Conservation (phyloP, 163 green algal genomes). For the Prototheca cutis region DNA sequence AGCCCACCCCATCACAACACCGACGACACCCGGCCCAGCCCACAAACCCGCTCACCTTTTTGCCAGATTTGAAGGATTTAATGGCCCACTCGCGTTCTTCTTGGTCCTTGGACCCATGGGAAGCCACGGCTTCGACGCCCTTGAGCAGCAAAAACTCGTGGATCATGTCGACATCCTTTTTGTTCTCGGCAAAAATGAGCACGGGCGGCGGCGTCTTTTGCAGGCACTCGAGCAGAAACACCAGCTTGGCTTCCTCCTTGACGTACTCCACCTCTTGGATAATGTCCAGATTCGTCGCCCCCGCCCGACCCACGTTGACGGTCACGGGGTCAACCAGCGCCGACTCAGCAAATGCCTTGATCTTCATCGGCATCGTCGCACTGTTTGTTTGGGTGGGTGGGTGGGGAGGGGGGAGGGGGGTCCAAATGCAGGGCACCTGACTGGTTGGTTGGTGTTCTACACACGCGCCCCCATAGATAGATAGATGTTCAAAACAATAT, state of each 20-base stretch:
- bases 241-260: constrained; percentile 92
- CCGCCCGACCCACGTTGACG: constrained; percentile 91
- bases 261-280: constrained; percentile 99
- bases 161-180: constrained; percentile 88
- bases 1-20: too few relatives aligned
- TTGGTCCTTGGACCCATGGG: constrained; percentile 84
- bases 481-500: too few relatives aligned
- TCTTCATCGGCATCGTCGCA: constrained; percentile 96
- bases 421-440: neutral
- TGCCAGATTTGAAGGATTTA: constrained; percentile 38
- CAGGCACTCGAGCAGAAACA: constrained; percentile 90
- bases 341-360: constrained; percentile 90
- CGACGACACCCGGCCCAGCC: constrained; percentile 32
- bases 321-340: constrained; percentile 87
- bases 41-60: constrained; percentile 18
- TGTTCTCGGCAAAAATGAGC: constrained; percentile 96
- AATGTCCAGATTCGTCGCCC: constrained; percentile 92
- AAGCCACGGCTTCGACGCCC: constrained; percentile 52
- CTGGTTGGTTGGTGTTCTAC: too few relatives aligned
- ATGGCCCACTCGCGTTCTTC: constrained; percentile 87
- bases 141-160: constrained; percentile 92
- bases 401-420: neutral
- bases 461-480: too few relatives aligned
- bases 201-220: constrained; percentile 97
- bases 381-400: too few relatives aligned